phyloP scores from a whole-genome alignment of 2,329 filamentous ascomycete species.

The Pyrenophora graminea region DNA sequence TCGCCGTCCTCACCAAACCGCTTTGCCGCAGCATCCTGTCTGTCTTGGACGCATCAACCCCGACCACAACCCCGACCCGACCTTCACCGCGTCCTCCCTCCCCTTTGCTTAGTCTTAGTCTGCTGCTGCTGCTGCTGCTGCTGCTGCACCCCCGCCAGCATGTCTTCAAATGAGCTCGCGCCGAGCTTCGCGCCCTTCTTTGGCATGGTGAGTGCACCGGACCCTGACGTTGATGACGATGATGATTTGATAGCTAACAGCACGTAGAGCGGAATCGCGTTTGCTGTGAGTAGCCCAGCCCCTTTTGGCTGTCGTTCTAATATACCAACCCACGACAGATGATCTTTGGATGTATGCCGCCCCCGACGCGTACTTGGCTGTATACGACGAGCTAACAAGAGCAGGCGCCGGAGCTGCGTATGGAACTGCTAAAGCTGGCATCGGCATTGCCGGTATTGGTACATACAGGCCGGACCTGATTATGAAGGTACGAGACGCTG shows the following conservation, averaged over 20 bases:
- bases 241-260: slow-evolving; percentile 44
- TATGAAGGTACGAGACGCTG: slow-evolving; percentile 70
- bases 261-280: slow-evolving; percentile 72
- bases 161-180: slow-evolving; percentile 46
- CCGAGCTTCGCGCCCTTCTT: slow-evolving; percentile 87
- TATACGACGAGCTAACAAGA: slow-evolving; percentile 26
- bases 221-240: background rate
- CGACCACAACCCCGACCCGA: slow-evolving; percentile 4
- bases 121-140: background rate
- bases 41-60: slow-evolving; percentile 12
- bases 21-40: slow-evolving; percentile 6
- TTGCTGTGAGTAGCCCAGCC: slow-evolving; percentile 56
- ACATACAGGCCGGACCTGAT: slow-evolving; percentile 85
- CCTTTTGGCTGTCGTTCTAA: slow-evolving; percentile 22
- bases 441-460: slow-evolving; percentile 83
- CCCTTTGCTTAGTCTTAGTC: background rate
- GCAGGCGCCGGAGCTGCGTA: slow-evolving; percentile 76
- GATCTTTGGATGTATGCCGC: slow-evolving; percentile 76
- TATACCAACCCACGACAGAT: slow-evolving; percentile 54
- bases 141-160: slow-evolving; percentile 10
- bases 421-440: slow-evolving; percentile 85
- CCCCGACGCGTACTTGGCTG: background rate
- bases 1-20: slow-evolving; percentile 8
- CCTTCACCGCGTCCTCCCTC: slow-evolving; percentile 4
- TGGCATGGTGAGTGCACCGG: slow-evolving; percentile 71